These are phyloP conservation scores for Teratosphaeria viscida DNA, from an alignment of 2,329 filamentous ascomycete species.

Conservation along the genomic window DNA sequence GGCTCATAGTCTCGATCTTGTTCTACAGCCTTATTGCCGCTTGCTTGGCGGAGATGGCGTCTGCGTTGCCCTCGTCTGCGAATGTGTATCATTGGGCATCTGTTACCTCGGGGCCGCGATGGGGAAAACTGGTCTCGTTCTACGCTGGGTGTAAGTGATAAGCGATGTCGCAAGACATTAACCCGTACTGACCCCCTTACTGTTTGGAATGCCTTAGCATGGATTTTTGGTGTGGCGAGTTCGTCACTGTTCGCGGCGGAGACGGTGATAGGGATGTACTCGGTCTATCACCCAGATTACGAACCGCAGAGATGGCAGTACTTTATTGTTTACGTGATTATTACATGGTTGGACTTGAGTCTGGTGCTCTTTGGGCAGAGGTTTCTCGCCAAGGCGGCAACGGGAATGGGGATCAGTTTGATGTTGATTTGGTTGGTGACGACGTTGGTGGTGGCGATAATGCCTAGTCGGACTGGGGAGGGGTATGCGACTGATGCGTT, in stretches of 20 bases:
- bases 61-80: constrained; percentile 25
- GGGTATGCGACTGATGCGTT: constrained; percentile 30
- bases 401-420: constrained; percentile 41
- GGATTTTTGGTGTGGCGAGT: constrained; percentile 37
- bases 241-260: constrained; percentile 36
- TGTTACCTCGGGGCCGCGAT: constrained; percentile 37
- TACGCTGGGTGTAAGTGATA: constrained; percentile 31
- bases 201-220: constrained; percentile 40
- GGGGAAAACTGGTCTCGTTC: constrained; percentile 38
- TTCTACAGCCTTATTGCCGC: constrained; percentile 43
- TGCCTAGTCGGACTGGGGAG: constrained; percentile 37
- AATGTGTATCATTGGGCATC: constrained; percentile 45
- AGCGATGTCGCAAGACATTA: neutral
- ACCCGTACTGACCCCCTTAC: constrained; percentile 1
- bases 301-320: constrained; percentile 40
- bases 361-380: constrained; percentile 46
- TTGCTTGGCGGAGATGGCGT: constrained; percentile 41
- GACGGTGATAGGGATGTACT: constrained; percentile 39
- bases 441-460: constrained; percentile 45
- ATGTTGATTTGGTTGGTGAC: constrained; percentile 46
- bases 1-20: constrained; percentile 38
- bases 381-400: constrained; percentile 42
- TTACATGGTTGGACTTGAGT: constrained; percentile 37
- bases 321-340: constrained; percentile 39
- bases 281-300: constrained; percentile 38